Percentiles rank a stretch among this genome's conserved stretches.
phyloP scores from a whole-genome alignment of 2,329 filamentous ascomycete species.

The Colletotrichum sidae region DNA sequence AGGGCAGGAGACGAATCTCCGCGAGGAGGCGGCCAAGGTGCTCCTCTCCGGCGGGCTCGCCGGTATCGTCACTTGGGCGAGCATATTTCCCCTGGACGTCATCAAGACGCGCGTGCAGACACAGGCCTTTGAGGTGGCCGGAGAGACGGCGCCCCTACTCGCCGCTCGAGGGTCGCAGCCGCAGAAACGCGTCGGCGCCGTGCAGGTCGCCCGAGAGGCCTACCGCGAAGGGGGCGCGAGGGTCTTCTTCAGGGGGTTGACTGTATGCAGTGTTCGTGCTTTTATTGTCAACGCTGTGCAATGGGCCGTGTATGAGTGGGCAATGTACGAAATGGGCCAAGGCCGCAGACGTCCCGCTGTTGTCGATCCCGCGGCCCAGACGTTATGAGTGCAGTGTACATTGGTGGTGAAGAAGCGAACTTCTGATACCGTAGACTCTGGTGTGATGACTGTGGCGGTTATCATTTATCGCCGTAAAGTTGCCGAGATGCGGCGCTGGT shows the following conservation, averaged over 20 bases:
- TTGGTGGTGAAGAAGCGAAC: no score
- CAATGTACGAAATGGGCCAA: conserved; percentile 72
- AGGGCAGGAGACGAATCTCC: conserved; percentile 40
- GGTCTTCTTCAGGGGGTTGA: conserved; percentile 79
- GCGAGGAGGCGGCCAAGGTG: conserved; percentile 69
- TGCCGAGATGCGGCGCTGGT: neutral
- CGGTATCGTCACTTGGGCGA: conserved; percentile 88
- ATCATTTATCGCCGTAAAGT: conserved; percentile 7
- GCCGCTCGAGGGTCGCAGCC: conserved; percentile 39
- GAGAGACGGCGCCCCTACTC: conserved; percentile 48
- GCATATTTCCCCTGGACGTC: conserved; percentile 90
- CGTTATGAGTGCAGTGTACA: conserved; percentile 32
- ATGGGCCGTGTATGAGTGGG: conserved; percentile 93
- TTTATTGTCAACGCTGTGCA: conserved; percentile 95
- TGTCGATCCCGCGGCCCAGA: conserved; percentile 11
- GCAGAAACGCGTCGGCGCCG: conserved; percentile 59
- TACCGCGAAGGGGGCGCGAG: conserved; percentile 72
- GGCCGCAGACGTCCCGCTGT: conserved; percentile 41
- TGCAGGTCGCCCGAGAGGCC: conserved; percentile 73
- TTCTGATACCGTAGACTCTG: no score
- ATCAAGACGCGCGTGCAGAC: conserved; percentile 94
- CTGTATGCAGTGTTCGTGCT: conserved; percentile 84
- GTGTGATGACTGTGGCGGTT: no score
- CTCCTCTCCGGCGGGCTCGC: conserved; percentile 89
- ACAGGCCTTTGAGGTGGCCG: conserved; percentile 57